These are phyloP conservation scores for Pseudovirgaria hyperparasitica DNA, from an alignment of 2,329 filamentous ascomycete genomes.

Conservation along the genomic window DNA sequence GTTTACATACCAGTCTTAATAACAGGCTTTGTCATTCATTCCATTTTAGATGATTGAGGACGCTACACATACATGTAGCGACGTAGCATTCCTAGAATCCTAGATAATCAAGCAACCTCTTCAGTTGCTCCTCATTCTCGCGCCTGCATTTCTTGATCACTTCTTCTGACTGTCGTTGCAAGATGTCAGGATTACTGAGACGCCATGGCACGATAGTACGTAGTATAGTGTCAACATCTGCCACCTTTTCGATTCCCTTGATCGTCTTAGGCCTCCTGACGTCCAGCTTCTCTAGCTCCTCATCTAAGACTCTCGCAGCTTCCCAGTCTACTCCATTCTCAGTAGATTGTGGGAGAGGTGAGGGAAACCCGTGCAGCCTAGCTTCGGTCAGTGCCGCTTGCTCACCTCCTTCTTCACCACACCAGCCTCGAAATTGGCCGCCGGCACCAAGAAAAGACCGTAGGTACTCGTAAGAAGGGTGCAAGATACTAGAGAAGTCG, in stretches of 20 bases:
- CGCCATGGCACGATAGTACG: constrained; percentile 10
- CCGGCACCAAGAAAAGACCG: constrained; percentile 12
- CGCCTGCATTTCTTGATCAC: constrained; percentile 9
- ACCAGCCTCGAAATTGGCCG: constrained; percentile 13
- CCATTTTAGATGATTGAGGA: too few relatives aligned
- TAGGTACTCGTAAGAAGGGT: constrained; percentile 13
- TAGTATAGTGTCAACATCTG: constrained; percentile 12
- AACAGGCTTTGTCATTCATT: too few relatives aligned
- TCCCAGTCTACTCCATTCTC: constrained; percentile 12
- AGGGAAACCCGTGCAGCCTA: constrained; percentile 15
- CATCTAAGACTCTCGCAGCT: constrained; percentile 11
- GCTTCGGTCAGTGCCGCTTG: constrained; percentile 11
- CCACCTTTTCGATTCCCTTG: constrained; percentile 12
- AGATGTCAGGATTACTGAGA: constrained; percentile 10
- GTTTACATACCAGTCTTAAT: too few relatives aligned
- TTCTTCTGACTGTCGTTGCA: constrained; percentile 6
- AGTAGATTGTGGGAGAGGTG: constrained; percentile 7
- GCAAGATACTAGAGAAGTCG: constrained; percentile 13
- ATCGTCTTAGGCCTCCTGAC: constrained; percentile 11
- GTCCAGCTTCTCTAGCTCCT: constrained; percentile 9
- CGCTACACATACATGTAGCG: too few relatives aligned
- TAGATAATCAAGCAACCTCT: constrained; percentile 7
- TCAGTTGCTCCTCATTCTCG: constrained; percentile 8
- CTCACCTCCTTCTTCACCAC: constrained; percentile 8
- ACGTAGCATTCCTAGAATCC: constrained; percentile 6